Evolutionary conservation across 352 stramenopile genomes (phyloP).

Genomic region (Globisporangium okanoganense): DNA sequence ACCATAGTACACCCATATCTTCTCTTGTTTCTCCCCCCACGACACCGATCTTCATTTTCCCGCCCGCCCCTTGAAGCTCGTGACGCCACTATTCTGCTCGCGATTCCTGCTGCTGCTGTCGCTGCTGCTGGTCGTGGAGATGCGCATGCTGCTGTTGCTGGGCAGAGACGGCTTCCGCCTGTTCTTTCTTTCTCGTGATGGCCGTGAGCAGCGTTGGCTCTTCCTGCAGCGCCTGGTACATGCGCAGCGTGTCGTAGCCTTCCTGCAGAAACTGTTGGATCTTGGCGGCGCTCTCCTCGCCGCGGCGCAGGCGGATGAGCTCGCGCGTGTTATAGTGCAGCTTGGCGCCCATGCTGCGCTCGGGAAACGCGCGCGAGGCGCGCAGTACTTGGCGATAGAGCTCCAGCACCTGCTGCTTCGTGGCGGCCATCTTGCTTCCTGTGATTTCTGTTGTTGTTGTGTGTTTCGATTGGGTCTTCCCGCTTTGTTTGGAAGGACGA

Average conservation of each 20-base stretch:
- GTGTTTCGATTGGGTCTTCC: background rate
- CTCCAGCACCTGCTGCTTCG: conserved; percentile 41
- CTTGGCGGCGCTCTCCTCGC: conserved; percentile 34
- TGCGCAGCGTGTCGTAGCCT: conserved; percentile 47
- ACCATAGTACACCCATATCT: conserved; percentile 1
- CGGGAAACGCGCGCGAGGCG: conserved; percentile 47
- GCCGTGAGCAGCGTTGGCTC: conserved; percentile 41
- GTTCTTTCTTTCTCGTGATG: conserved; percentile 51
- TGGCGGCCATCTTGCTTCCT: background rate
- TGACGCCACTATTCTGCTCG: background rate
- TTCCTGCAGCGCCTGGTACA: conserved; percentile 52
- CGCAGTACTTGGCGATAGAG: conserved; percentile 58
- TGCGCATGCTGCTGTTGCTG: background rate
- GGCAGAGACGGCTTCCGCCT: background rate
- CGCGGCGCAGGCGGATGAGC: conserved; percentile 53
- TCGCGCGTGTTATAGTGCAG: conserved; percentile 74
- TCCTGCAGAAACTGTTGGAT: conserved; percentile 45
- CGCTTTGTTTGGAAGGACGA: background rate
- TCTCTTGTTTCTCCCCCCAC: background rate
- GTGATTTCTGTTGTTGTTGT: background rate
- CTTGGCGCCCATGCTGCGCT: conserved; percentile 62
- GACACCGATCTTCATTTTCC: background rate
- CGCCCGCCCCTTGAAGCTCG: background rate
- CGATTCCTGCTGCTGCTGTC: background rate
- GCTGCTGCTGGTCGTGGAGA: background rate